Conservation (phyloP, 805 yeast genomes). For the Starmerella vitae region DNA sequence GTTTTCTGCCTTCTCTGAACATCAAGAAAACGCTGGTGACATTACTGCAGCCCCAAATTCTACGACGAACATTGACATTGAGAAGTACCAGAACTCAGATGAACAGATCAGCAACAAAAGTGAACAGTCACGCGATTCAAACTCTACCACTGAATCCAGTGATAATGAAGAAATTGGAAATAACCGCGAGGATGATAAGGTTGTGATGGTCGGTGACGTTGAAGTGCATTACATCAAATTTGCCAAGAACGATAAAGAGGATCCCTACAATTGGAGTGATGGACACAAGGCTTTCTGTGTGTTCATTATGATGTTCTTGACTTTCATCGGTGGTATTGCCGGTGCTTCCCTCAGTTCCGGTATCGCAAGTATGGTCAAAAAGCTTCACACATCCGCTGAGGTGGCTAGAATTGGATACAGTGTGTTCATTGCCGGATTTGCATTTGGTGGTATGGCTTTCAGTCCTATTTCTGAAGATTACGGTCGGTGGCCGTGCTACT, state of each 20-base stretch:
- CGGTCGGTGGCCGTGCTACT: slow-evolving; percentile 40
- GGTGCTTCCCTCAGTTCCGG: slow-evolving; percentile 85
- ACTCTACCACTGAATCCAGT: too few relatives aligned
- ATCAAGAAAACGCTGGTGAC: slow-evolving; percentile 4
- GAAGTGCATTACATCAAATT: slow-evolving; percentile 38
- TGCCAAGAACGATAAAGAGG: slow-evolving; percentile 80
- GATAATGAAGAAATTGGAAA: not conserved
- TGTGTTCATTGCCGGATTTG: slow-evolving; percentile 47
- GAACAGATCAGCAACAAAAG: not conserved
- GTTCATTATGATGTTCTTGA: slow-evolving; percentile 49
- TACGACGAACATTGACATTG: not conserved
- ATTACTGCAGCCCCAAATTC: not conserved
- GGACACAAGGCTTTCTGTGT: slow-evolving; percentile 37
- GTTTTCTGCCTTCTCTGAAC: slow-evolving; percentile 5
- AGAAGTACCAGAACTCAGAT: not conserved
- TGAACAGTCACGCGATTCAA: not conserved
- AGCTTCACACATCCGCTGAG: slow-evolving; percentile 56
- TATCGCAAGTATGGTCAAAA: slow-evolving; percentile 49
- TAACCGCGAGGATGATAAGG: not conserved
- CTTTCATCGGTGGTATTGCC: slow-evolving; percentile 82
- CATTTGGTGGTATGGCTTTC: slow-evolving; percentile 46
- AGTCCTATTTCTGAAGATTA: slow-evolving; percentile 46
- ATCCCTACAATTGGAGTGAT: slow-evolving; percentile 74
- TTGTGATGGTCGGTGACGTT: slow-evolving; percentile 9
- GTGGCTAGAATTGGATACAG: slow-evolving; percentile 44